Evolutionary conservation across 768 basidiomycete species (phyloP).

Genomic region (Termitomyces sp.): DNA sequence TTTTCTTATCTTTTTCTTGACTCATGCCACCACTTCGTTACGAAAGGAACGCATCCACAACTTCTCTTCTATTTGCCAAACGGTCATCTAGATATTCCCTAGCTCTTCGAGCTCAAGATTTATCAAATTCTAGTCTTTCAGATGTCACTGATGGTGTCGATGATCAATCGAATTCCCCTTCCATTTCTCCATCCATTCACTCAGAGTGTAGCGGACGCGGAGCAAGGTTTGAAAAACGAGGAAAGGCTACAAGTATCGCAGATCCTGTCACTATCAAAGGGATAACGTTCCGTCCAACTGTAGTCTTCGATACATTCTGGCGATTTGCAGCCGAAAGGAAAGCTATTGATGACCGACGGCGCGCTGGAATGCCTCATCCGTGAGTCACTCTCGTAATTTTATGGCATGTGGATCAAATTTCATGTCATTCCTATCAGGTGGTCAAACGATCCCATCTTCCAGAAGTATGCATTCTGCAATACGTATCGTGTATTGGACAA

Average conservation of each 20-base stretch:
- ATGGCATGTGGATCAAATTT: slow-evolving; percentile 4
- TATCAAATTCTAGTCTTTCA: neutral
- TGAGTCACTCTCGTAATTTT: slow-evolving; percentile 22
- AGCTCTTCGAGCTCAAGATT: neutral
- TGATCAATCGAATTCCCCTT: neutral
- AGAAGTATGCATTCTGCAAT: slow-evolving; percentile 60
- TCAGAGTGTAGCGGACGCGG: neutral
- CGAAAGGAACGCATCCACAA: neutral
- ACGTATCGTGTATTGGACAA: slow-evolving; percentile 72
- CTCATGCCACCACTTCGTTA: slow-evolving; percentile 1
- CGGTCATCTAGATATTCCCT: neutral
- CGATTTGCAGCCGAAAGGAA: slow-evolving; percentile 52
- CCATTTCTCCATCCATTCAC: neutral
- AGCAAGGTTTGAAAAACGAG: neutral
- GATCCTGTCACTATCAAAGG: slow-evolving; percentile 30
- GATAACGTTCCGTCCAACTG: slow-evolving; percentile 35
- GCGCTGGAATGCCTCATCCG: slow-evolving; percentile 44
- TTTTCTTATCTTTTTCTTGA: neutral
- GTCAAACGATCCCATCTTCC: slow-evolving; percentile 60
- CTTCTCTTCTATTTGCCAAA: neutral
- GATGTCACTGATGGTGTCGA: neutral
- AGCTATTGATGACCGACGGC: slow-evolving; percentile 48
- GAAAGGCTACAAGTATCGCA: neutral
- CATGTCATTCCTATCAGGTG: slow-evolving; percentile 36
- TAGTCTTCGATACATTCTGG: slow-evolving; percentile 60